These are phyloP conservation scores for Clarireedia paspali DNA, from an alignment of 2,329 filamentous ascomycete genomes.

Conservation along the genomic window DNA sequence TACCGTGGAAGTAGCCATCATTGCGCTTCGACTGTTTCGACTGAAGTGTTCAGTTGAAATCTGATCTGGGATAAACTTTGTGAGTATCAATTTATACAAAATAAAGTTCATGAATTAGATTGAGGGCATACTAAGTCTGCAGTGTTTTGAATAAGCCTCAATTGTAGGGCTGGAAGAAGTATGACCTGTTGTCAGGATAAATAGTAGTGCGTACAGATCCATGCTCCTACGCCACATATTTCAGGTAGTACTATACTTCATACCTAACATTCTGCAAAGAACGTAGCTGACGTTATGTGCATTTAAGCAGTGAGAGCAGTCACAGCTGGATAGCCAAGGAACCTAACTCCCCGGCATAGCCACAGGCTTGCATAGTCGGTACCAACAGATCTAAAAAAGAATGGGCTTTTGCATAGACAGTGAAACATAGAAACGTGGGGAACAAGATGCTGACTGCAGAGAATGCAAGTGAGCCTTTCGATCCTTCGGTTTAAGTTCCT, in stretches of 20 bases:
- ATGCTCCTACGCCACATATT: constrained; percentile 2
- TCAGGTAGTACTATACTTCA: neutral
- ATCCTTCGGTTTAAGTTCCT: constrained; percentile 12
- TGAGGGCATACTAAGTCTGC: neutral
- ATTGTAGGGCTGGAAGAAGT: constrained; percentile 1
- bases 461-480: constrained; percentile 15
- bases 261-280: neutral
- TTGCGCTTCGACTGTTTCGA: too few species aligned
- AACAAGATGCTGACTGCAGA: constrained; percentile 14
- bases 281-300: constrained; percentile 4
- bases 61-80: too few species aligned
- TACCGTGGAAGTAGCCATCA: too few species aligned
- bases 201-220: neutral
- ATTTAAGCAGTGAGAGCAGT: neutral
- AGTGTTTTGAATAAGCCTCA: neutral
- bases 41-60: too few species aligned
- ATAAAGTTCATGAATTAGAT: neutral
- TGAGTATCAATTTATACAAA: neutral
- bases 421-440: constrained; percentile 13
- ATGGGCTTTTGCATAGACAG: neutral
- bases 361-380: constrained; percentile 13
- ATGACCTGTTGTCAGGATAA: neutral
- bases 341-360: constrained; percentile 6
- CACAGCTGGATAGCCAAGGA: neutral
- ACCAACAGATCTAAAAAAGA: constrained; percentile 14